Base-by-base conservation (phyloP, 2,329 filamentous ascomycete species). In the Diaporthe vaccinii region DNA sequence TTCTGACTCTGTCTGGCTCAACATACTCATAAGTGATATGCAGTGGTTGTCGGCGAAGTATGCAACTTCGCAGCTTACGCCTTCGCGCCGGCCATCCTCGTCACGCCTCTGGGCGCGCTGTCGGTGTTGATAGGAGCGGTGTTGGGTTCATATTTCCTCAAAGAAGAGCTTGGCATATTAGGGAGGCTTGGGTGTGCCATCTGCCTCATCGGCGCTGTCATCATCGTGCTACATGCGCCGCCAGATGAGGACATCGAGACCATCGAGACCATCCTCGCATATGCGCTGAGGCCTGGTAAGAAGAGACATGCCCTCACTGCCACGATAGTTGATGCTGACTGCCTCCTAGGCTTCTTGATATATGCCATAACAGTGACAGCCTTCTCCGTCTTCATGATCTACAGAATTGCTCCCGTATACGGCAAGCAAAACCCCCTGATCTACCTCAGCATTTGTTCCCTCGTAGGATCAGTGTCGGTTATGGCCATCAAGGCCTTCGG, bases 401-500 rank as follows among this genome's bases (percentile, higher is more conserved):
- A 99, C 89, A 94, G 93, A 84, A 89, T 99, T 78, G 95, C 95
- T 10, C 97, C 97, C 0, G 87, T 92, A 73, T 93, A 99, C 81
- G 97, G 97, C 82, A 98, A 95, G 89, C 96, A 94, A 86, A 99
- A 98, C 83, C 96, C 97, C 14, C 90, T 99, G 80, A 94, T 99
- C 80, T 99, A 96, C 85, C 92, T 99, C 79, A 98, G 96, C 79
- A 98, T 99, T 80, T 99, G 97, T 89, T 98, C 96, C 70, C 97
- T 96, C 4, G 96, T 98, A 78, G 97, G 97, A 80, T 98, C 96
- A 71, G 93, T 99, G 77, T 98, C 97, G 17, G 96, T 99, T 87
- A 99, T 99, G 97, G 95, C 97, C 44, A 94, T 98, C 85, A 99
- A 99, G 88, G 97, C 97, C 6, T 98, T 99, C 80, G 97, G 97